Conservation (phyloP, 75 land plant species). For the Picea sitchensis region DNA sequence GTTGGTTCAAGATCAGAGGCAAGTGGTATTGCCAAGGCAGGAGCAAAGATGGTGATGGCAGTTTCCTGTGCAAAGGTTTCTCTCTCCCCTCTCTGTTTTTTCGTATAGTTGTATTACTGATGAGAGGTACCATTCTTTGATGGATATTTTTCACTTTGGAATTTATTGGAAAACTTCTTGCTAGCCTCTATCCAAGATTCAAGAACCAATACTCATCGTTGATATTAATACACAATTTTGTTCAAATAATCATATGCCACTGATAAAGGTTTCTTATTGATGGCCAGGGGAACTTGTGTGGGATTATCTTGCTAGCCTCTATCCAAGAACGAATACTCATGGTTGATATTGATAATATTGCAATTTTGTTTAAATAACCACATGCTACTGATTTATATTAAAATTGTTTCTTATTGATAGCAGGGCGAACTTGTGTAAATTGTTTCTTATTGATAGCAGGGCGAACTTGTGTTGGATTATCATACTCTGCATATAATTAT, state of each 20-base stretch:
- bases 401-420: no score
- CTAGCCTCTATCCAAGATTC: no score
- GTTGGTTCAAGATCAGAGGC: constrained; percentile 99
- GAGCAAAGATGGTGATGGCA: constrained; percentile 99
- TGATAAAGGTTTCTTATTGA: no score
- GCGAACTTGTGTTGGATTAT: not conserved
- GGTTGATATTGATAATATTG: not conserved
- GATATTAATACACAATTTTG: no score
- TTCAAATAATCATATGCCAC: no score
- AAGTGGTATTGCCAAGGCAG: constrained; percentile 97
- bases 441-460: not conserved
- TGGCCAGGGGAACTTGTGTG: no score
- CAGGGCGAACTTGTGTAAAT: no score
- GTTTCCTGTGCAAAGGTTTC: constrained; percentile 98
- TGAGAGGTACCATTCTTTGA: not conserved
- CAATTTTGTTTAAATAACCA: not conserved
- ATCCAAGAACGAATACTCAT: not conserved
- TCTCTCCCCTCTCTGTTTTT: not conserved
- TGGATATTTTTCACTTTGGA: no score
- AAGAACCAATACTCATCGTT: no score
- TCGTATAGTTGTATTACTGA: not conserved
- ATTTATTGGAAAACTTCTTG: no score
- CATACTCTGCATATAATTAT: not conserved
- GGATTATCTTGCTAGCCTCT: not conserved
- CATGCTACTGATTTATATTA: constrained; percentile 1